Evolutionary conservation across 768 basidiomycete genomes (phyloP).

Genomic region (Mycena leptocephala): DNA sequence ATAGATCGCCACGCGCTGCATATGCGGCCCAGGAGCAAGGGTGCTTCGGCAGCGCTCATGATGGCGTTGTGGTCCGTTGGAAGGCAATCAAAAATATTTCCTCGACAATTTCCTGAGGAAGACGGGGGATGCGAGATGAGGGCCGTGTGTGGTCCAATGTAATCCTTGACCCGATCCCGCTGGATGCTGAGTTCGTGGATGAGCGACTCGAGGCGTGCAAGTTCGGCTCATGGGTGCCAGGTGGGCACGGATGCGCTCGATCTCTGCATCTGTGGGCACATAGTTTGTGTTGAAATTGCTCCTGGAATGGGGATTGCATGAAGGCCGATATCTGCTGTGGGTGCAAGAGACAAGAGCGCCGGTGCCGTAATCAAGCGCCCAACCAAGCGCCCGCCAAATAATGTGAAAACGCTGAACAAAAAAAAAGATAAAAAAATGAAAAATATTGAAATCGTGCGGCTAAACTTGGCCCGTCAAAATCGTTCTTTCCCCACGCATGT

Average conservation of each 20-base stretch:
- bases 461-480: too few species aligned
- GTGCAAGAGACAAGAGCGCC: too few species aligned
- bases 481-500: too few species aligned
- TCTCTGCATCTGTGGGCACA: not conserved
- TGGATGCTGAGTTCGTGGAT: not conserved
- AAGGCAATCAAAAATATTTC: conserved; percentile 9
- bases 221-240: not conserved
- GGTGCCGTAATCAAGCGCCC: too few species aligned
- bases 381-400: too few species aligned
- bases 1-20: conserved; percentile 47
- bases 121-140: not conserved
- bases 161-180: not conserved
- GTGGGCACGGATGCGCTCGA: not conserved
- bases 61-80: not conserved
- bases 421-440: too few species aligned
- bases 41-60: conserved; percentile 23
- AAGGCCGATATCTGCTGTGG: too few species aligned
- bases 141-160: not conserved
- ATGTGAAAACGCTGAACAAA: too few species aligned
- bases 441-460: too few species aligned
- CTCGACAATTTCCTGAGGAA: not conserved
- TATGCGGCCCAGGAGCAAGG: conserved; percentile 44
- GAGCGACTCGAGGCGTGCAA: not conserved
- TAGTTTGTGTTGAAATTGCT: not conserved
- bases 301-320: not conserved